A percentile compares a stretch with the other conserved stretches of the same genome.
Conservation (phyloP, 495 filamentous ascomycete genomes). For the Neurospora hispaniola region DNA sequence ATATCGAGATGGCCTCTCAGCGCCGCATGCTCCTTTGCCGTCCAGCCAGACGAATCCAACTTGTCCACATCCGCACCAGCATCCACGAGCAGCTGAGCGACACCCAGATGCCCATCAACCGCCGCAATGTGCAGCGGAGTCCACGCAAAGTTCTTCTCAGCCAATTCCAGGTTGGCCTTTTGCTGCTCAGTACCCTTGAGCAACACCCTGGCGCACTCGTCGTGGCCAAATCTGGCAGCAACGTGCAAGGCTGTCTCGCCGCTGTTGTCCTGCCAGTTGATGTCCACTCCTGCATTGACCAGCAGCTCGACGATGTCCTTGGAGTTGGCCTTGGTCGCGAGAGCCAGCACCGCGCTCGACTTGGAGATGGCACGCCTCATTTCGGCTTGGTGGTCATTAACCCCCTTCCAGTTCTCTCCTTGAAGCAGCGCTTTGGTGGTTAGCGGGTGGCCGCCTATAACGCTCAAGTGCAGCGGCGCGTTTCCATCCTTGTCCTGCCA, state of each 20-base stretch:
- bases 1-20: conserved; percentile 78
- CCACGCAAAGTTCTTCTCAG: conserved; percentile 83
- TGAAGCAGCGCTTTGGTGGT: conserved; percentile 73
- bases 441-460: conserved; percentile 79
- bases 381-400: conserved; percentile 45
- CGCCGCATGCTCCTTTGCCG: conserved; percentile 83
- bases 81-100: conserved; percentile 60
- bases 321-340: conserved; percentile 81
- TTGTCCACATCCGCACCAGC: conserved; percentile 65
- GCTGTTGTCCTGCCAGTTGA: conserved; percentile 86
- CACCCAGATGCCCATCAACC: conserved; percentile 68
- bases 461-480: conserved; percentile 82
- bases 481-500: conserved; percentile 94
- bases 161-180: conserved; percentile 63
- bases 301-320: conserved; percentile 71
- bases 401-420: conserved; percentile 62
- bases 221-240: conserved; percentile 79
- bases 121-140: conserved; percentile 85
- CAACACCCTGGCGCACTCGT: conserved; percentile 64
- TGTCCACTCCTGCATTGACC: conserved; percentile 82
- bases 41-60: conserved; percentile 85
- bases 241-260: conserved; percentile 93
- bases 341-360: conserved; percentile 79
- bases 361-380: conserved; percentile 61
- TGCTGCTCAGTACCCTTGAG: conserved; percentile 57